Conservation (phyloP, 441 rosid genomes). For the Eugenia klotzschiana region DNA sequence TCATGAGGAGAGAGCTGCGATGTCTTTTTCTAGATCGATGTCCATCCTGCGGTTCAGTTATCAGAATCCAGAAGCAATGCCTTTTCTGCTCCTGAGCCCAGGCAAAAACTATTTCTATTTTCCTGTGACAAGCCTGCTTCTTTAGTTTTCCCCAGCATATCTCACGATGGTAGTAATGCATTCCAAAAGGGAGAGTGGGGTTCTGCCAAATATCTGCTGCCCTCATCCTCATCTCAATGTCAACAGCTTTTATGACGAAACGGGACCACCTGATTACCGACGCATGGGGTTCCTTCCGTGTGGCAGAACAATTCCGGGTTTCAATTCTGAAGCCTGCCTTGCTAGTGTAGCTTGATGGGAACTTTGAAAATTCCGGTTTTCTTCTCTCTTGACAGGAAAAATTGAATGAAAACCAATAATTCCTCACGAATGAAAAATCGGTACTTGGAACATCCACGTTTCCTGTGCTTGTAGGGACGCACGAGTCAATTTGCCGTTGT, state of each 20-base stretch:
- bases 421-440: neutral
- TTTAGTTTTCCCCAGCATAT: neutral
- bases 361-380: neutral
- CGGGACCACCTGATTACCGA: neutral
- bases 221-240: neutral
- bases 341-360: neutral
- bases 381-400: neutral
- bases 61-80: neutral
- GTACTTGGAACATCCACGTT: neutral
- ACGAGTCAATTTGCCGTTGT: neutral
- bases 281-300: neutral
- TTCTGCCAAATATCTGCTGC: neutral
- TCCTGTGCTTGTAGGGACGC: neutral
- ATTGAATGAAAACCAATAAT: neutral
- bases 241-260: neutral
- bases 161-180: neutral
- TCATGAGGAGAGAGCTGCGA: neutral
- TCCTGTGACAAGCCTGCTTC: neutral
- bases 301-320: neutral
- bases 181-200: neutral
- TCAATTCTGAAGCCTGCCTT: neutral
- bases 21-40: neutral
- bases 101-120: neutral
- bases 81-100: neutral
- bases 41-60: neutral